phyloP scores from a whole-genome alignment of 768 basidiomycete species.

The Russula virescens region DNA sequence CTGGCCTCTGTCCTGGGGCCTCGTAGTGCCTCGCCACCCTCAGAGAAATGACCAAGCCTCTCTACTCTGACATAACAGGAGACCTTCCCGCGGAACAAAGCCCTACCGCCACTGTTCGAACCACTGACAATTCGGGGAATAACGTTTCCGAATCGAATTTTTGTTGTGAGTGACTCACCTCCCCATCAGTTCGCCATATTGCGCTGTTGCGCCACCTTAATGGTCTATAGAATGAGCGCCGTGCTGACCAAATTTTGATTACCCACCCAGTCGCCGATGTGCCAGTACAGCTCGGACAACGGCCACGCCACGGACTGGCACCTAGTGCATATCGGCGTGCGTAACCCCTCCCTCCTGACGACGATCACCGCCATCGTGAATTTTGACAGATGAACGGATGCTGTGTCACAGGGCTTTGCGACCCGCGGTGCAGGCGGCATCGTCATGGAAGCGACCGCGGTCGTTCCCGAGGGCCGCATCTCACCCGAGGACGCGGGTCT shows the following conservation, averaged over 20 bases:
- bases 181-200: too few species aligned
- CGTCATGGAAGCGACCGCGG: slow-evolving; percentile 68
- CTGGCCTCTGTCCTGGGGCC: not conserved
- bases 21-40: slow-evolving; percentile 13
- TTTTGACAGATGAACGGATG: not conserved
- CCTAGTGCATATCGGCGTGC: slow-evolving; percentile 66
- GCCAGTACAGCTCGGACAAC: slow-evolving; percentile 69
- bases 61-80: slow-evolving; percentile 24
- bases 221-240: too few species aligned
- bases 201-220: too few species aligned
- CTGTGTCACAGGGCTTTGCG: slow-evolving; percentile 45
- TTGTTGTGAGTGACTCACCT: slow-evolving; percentile 41
- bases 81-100: slow-evolving; percentile 42
- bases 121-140: slow-evolving; percentile 55
- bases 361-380: not conserved
- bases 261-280: slow-evolving; percentile 60
- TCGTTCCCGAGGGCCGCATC: slow-evolving; percentile 71
- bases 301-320: slow-evolving; percentile 83
- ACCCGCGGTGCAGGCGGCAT: slow-evolving; percentile 67
- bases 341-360: slow-evolving; percentile 7
- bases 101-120: slow-evolving; percentile 56
- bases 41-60: not conserved
- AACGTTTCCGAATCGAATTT: slow-evolving; percentile 71
- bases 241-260: too few species aligned
- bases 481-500: slow-evolving; percentile 72